Conservation (phyloP, 2,329 filamentous ascomycete genomes). For the Rhinocladiella mackenziei region DNA sequence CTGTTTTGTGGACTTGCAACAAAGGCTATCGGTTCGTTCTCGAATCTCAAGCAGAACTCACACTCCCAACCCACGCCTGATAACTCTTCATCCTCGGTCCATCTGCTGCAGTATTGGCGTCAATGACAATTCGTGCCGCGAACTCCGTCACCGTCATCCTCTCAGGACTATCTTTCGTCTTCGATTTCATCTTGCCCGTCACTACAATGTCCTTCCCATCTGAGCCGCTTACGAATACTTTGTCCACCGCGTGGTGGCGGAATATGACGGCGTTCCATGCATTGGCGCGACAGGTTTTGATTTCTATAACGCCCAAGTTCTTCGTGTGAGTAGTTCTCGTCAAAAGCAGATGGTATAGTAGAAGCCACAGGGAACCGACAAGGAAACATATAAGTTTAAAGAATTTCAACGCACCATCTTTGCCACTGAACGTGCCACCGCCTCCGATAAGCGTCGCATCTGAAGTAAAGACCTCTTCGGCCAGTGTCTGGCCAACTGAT, state of each 20-base stretch:
- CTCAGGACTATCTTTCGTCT: not conserved
- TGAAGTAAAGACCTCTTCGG: constrained; percentile 1
- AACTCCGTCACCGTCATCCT: not conserved
- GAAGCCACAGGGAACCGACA: too few species aligned
- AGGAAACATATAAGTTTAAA: not conserved
- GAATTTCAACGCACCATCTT: not conserved
- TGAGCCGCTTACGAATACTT: not conserved
- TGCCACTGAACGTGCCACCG: not conserved
- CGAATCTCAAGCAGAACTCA: not conserved
- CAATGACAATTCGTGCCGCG: not conserved
- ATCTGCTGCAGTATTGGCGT: not conserved
- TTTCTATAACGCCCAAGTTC: too few species aligned
- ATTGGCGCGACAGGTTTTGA: not conserved
- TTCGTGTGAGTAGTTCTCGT: too few species aligned
- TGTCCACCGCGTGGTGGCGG: not conserved
- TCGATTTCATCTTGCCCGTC: not conserved
- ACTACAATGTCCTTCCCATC: not conserved
- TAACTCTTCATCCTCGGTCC: not conserved
- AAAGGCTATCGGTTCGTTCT: not conserved
- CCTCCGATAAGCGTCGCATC: not conserved
- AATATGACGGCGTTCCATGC: not conserved
- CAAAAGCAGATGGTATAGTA: too few species aligned
- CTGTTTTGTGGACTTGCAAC: too few species aligned
- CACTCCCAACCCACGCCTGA: constrained; percentile 1
- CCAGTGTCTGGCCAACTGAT: not conserved